A percentile compares a stretch with the other conserved stretches of the same genome.
These are phyloP conservation scores for Daldinia concentrica DNA, from an alignment of 495 filamentous ascomycete species.

Conservation along the genomic window DNA sequence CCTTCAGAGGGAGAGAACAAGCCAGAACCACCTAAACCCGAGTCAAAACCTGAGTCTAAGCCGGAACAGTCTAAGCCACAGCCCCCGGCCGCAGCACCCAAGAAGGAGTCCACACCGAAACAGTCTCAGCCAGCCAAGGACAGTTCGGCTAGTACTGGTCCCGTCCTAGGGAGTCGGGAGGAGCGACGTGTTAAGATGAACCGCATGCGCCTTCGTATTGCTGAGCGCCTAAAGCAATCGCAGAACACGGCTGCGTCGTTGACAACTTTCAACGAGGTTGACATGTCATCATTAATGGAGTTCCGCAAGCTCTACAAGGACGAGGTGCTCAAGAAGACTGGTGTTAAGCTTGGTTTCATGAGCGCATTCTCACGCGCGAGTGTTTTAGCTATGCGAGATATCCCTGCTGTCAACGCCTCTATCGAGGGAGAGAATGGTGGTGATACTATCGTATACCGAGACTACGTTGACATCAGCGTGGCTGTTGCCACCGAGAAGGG, in stretches of 20 bases:
- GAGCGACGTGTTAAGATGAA: slow-evolving; percentile 99
- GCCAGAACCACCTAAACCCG: slow-evolving; percentile 47
- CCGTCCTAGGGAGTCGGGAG: slow-evolving; percentile 76
- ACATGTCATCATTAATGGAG: slow-evolving; percentile 98
- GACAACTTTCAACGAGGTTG: slow-evolving; percentile 99
- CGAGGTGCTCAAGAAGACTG: slow-evolving; percentile 92
- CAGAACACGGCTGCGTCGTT: slow-evolving; percentile 98
- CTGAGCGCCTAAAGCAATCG: slow-evolving; percentile 97
- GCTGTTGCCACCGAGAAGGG: slow-evolving; percentile 98
- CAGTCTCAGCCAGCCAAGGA: slow-evolving; percentile 54
- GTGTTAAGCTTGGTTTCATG: slow-evolving; percentile 99
- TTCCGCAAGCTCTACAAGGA: slow-evolving; percentile 98
- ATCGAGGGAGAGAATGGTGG: slow-evolving; percentile 95
- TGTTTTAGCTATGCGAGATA: slow-evolving; percentile 90
- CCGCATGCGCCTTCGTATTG: slow-evolving; percentile 96
- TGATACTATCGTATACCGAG: slow-evolving; percentile 96
- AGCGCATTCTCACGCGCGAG: slow-evolving; percentile 93
- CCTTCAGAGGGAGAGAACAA: slow-evolving; percentile 61
- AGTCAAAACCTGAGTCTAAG: slow-evolving; percentile 47
- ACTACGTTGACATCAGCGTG: slow-evolving; percentile 98
- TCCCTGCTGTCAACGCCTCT: slow-evolving; percentile 96
- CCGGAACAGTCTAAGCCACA: slow-evolving; percentile 52
- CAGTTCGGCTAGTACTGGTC: slow-evolving; percentile 49
- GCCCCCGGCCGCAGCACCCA: slow-evolving; percentile 58
- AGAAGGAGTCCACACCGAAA: slow-evolving; percentile 56